phyloP scores from a whole-genome alignment of 2,329 filamentous ascomycete genomes.

The Cladosporium sp. region DNA sequence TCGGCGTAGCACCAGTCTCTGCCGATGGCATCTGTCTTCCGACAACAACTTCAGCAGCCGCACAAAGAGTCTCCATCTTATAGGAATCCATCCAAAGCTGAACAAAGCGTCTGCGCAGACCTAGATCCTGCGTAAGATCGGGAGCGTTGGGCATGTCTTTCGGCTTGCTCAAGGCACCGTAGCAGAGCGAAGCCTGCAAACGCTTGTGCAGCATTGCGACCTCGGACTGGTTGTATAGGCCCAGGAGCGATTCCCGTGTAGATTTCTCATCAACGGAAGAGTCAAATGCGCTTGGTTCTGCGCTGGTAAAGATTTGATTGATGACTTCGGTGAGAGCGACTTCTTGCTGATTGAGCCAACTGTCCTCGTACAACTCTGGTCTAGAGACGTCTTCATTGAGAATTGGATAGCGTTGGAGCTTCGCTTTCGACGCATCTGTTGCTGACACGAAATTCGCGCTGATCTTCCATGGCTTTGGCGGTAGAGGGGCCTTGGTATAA shows the following conservation, averaged over 20 bases:
- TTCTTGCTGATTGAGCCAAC: conserved; percentile 60
- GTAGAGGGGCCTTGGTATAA: neutral
- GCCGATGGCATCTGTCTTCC: conserved; percentile 41
- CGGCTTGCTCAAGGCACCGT: conserved; percentile 53
- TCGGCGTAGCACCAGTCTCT: neutral
- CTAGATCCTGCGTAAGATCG: conserved; percentile 53
- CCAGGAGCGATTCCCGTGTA: conserved; percentile 47
- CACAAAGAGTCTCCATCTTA: conserved; percentile 45
- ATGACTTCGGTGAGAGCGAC: conserved; percentile 55
- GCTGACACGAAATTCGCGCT: conserved; percentile 7
- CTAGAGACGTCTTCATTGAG: conserved; percentile 51
- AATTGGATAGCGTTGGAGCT: conserved; percentile 42
- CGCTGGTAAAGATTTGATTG: conserved; percentile 50
- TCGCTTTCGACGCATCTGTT: conserved; percentile 23
- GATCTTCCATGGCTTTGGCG: conserved; percentile 6
- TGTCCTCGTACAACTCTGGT: conserved; percentile 58
- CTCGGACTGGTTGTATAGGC: conserved; percentile 49
- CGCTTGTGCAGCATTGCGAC: conserved; percentile 52
- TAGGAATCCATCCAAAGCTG: conserved; percentile 57
- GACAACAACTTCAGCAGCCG: conserved; percentile 54
- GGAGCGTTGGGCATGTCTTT: conserved; percentile 46
- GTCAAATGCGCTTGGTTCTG: conserved; percentile 24
- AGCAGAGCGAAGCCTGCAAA: conserved; percentile 54
- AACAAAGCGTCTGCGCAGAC: conserved; percentile 53
- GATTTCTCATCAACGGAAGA: neutral